phyloP scores from a whole-genome alignment of 2,329 filamentous ascomycete species.

The Epichloe festucae region DNA sequence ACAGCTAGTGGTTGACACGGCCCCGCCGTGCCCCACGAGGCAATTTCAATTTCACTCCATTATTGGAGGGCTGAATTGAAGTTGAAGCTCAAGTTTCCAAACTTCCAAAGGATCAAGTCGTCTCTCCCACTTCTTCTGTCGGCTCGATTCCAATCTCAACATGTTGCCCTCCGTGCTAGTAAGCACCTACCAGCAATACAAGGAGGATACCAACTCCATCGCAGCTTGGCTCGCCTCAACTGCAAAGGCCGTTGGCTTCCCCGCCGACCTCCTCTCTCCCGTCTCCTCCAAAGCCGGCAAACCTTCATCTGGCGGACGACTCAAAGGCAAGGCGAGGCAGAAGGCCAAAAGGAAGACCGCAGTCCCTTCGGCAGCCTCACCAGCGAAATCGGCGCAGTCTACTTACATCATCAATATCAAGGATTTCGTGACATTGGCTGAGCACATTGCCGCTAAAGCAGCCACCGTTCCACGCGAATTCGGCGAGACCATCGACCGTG shows the following conservation, averaged over 20 bases:
- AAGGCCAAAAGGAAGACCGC: neutral
- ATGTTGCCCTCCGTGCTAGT: constrained; percentile 13
- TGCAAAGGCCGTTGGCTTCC: constrained; percentile 22
- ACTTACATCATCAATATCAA: constrained; percentile 24
- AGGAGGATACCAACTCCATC: constrained; percentile 26
- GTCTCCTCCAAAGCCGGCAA: neutral
- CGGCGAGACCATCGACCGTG: constrained; percentile 18
- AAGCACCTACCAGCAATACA: constrained; percentile 26
- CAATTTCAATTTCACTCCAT: too few species aligned
- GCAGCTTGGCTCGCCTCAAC: constrained; percentile 29
- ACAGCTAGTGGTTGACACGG: too few species aligned
- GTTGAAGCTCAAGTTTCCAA: too few species aligned
- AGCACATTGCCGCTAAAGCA: constrained; percentile 7
- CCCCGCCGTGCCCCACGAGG: too few species aligned
- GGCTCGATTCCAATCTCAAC: neutral
- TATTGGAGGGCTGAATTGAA: too few species aligned
- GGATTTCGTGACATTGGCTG: constrained; percentile 25
- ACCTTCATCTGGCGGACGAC: neutral
- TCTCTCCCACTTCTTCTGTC: too few species aligned
- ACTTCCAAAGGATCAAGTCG: too few species aligned
- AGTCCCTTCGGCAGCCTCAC: neutral
- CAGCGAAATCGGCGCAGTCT: neutral
- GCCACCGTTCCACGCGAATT: constrained; percentile 19
- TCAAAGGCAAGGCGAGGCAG: neutral
- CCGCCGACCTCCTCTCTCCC: constrained; percentile 10